phyloP scores from a whole-genome alignment of 352 stramenopile species.

The Phytophthora sojae region DNA sequence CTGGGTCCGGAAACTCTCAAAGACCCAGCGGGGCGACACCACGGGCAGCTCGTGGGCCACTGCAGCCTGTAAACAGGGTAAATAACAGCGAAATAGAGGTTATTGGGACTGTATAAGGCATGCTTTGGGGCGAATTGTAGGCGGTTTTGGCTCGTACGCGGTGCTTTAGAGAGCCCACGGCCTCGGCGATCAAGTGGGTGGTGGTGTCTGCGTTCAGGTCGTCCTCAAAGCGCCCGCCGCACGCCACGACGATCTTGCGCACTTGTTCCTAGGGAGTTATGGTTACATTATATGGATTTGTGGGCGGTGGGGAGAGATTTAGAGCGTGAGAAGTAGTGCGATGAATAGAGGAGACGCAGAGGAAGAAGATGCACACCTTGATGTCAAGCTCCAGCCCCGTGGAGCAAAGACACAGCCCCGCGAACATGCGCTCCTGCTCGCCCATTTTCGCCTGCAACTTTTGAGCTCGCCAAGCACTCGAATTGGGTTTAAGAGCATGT shows the following conservation, averaged over 20 bases:
- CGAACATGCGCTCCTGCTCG: slow-evolving; percentile 46
- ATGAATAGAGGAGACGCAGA: slow-evolving; percentile 15
- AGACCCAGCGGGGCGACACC: slow-evolving; percentile 64
- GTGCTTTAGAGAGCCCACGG: slow-evolving; percentile 73
- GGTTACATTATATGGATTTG: background rate
- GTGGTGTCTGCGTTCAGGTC: slow-evolving; percentile 53
- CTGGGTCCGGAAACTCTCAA: slow-evolving; percentile 67
- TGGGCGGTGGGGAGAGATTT: background rate
- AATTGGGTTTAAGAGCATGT: background rate
- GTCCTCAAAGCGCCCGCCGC: slow-evolving; percentile 64
- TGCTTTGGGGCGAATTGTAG: background rate
- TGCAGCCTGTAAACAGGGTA: slow-evolving; percentile 38
- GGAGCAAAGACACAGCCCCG: slow-evolving; percentile 59
- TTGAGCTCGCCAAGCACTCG: background rate
- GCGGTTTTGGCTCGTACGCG: slow-evolving; percentile 40
- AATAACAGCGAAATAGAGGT: slow-evolving; percentile 1
- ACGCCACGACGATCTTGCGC: slow-evolving; percentile 69
- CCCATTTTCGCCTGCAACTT: slow-evolving; percentile 13
- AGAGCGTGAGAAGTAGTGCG: slow-evolving; percentile 4
- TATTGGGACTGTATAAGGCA: background rate
- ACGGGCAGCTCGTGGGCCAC: slow-evolving; percentile 52
- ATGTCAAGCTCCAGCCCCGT: slow-evolving; percentile 61
- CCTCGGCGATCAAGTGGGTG: slow-evolving; percentile 73
- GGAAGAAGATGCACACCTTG: slow-evolving; percentile 40
- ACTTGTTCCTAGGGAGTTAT: slow-evolving; percentile 61